Percentiles rank a stretch among this genome's conserved stretches.
phyloP scores from a whole-genome alignment of 75 land plant species.

The Pinus tabuliformis region DNA sequence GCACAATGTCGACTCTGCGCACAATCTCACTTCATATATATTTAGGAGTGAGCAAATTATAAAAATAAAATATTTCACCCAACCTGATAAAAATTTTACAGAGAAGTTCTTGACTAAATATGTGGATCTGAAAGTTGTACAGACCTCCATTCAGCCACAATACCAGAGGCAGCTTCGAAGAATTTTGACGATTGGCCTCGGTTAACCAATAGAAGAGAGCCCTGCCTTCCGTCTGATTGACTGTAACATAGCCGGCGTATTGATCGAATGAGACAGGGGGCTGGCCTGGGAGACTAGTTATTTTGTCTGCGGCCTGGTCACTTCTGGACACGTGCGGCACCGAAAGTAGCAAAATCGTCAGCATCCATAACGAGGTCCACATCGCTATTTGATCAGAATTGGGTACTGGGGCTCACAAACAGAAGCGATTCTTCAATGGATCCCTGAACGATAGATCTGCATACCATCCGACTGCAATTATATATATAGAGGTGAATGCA shows the following conservation, averaged over 20 bases:
- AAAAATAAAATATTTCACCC: too few species aligned
- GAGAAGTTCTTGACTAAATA: too few species aligned
- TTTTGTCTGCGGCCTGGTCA: slow-evolving; percentile 10
- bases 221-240: slow-evolving; percentile 26
- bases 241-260: slow-evolving; percentile 37
- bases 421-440: too few species aligned
- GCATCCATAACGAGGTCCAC: neutral
- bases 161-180: slow-evolving; percentile 39
- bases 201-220: slow-evolving; percentile 53
- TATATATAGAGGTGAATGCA: too few species aligned
- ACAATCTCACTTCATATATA: too few species aligned
- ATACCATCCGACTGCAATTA: too few species aligned
- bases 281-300: slow-evolving; percentile 25
- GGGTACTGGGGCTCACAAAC: too few species aligned
- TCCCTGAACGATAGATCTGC: too few species aligned
- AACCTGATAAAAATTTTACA: too few species aligned
- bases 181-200: slow-evolving; percentile 12
- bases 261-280: slow-evolving; percentile 27
- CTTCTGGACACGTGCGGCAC: neutral
- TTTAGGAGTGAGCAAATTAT: too few species aligned
- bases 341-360: neutral
- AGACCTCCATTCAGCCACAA: slow-evolving; percentile 68
- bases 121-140: neutral
- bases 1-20: too few species aligned
- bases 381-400: neutral